Conservation (phyloP, 805 yeast species). For the Metahyphopichia silvanorum region DNA sequence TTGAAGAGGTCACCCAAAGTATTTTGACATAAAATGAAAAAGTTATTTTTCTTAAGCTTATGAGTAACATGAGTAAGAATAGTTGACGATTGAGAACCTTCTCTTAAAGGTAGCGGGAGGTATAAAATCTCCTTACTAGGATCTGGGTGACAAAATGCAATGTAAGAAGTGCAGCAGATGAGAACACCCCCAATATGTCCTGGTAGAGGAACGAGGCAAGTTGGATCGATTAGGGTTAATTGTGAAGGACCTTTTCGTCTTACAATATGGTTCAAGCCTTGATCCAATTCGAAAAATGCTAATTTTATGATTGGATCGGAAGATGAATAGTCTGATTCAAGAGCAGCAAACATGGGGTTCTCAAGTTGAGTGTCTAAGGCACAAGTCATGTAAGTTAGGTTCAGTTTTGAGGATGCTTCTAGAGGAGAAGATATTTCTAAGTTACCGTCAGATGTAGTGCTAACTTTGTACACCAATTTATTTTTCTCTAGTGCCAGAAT, state of each 20-base stretch:
- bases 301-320: slow-evolving; percentile 29
- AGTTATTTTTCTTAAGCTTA: slow-evolving; percentile 52
- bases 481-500: slow-evolving; percentile 70
- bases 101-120: slow-evolving; percentile 57
- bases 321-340: slow-evolving; percentile 57
- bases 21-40: slow-evolving; percentile 70
- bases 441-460: slow-evolving; percentile 41
- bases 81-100: slow-evolving; percentile 13
- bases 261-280: slow-evolving; percentile 78
- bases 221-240: slow-evolving; percentile 32
- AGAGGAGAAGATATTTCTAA: slow-evolving; percentile 67
- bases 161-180: slow-evolving; percentile 53
- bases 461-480: slow-evolving; percentile 66
- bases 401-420: slow-evolving; percentile 54
- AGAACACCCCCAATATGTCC: slow-evolving; percentile 69
- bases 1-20: slow-evolving; percentile 75
- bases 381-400: slow-evolving; percentile 50
- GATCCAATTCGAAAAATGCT: slow-evolving; percentile 76
- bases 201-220: slow-evolving; percentile 63
- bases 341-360: slow-evolving; percentile 79
- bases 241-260: slow-evolving; percentile 23
- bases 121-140: slow-evolving; percentile 9
- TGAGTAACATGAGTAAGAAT: slow-evolving; percentile 65
- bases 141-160: slow-evolving; percentile 49
- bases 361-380: slow-evolving; percentile 76